Evolutionary conservation across 2,329 filamentous ascomycete genomes (phyloP).

Genomic region (Cladosporium sp.): DNA sequence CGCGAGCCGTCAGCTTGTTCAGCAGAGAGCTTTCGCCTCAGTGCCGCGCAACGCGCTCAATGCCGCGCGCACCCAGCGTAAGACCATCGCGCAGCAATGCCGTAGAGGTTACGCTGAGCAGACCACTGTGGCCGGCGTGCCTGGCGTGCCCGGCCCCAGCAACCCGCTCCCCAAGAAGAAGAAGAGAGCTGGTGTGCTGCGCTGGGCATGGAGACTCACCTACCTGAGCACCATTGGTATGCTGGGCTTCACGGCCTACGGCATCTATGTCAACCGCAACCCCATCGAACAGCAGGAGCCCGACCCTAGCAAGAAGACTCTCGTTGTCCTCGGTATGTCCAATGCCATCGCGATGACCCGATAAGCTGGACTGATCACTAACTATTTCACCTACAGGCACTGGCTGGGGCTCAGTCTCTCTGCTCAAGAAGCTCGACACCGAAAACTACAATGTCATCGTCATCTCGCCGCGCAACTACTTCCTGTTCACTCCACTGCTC

Average conservation of each 20-base stretch:
- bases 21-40: conserved; percentile 17
- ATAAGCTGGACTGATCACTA: conserved; percentile 23
- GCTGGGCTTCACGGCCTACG: conserved; percentile 72
- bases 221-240: conserved; percentile 72
- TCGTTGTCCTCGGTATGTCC: conserved; percentile 82
- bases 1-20: conserved; percentile 22
- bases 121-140: conserved; percentile 20
- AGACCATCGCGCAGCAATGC: conserved; percentile 18
- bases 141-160: conserved; percentile 11
- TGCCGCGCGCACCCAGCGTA: conserved; percentile 13
- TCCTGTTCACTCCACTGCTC: conserved; percentile 96
- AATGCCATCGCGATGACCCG: neutral
- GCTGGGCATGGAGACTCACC: conserved; percentile 80
- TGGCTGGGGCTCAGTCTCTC: conserved; percentile 92
- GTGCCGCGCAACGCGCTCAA: conserved; percentile 23
- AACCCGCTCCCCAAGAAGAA: conserved; percentile 40
- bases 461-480: conserved; percentile 98
- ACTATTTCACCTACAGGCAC: conserved; percentile 63
- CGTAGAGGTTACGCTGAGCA: conserved; percentile 36
- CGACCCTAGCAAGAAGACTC: conserved; percentile 91
- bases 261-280: conserved; percentile 79
- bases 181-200: conserved; percentile 67
- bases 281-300: conserved; percentile 75
- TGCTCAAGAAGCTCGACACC: conserved; percentile 97
- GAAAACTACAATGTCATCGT: conserved; percentile 99